phyloP scores from a whole-genome alignment of 2,329 filamentous ascomycete species.

The Botrytis medusae region DNA sequence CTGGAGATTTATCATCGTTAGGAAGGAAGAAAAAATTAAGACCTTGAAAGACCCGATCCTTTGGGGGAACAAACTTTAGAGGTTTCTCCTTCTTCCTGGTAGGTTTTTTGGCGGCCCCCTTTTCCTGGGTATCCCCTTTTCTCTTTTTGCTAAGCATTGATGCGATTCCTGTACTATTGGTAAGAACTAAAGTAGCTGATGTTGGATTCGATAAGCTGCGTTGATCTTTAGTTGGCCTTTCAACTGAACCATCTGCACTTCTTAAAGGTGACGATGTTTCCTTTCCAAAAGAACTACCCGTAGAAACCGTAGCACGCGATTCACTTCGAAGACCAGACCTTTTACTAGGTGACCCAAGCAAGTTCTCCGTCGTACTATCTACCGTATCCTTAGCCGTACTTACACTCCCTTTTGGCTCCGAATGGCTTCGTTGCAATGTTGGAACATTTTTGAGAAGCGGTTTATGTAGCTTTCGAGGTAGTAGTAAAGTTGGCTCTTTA shows the following conservation, averaged over 20 bases:
- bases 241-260: conserved; percentile 1
- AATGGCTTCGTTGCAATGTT: conserved; percentile 30
- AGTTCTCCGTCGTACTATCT: conserved; percentile 25
- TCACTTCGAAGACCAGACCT: conserved; percentile 31
- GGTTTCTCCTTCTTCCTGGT: conserved; percentile 48
- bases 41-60: conserved; percentile 57
- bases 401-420: conserved; percentile 28
- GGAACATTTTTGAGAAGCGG: conserved; percentile 27
- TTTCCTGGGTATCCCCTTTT: conserved; percentile 21
- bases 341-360: conserved; percentile 19
- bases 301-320: conserved; percentile 24
- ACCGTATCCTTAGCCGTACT: not conserved
- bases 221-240: conserved; percentile 24
- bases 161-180: conserved; percentile 34
- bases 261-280: conserved; percentile 15
- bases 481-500: conserved; percentile 25
- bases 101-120: conserved; percentile 15
- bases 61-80: conserved; percentile 50
- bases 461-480: conserved; percentile 10
- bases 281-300: conserved; percentile 22
- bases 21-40: conserved; percentile 77
- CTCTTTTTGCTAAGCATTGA: conserved; percentile 33
- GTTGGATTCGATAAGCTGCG: conserved; percentile 33
- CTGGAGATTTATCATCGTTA: conserved; percentile 69
- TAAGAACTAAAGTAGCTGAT: conserved; percentile 31